Evolutionary conservation across 176 grass and related monocot species (phyloP).

Genomic region (Typha latifolia): DNA sequence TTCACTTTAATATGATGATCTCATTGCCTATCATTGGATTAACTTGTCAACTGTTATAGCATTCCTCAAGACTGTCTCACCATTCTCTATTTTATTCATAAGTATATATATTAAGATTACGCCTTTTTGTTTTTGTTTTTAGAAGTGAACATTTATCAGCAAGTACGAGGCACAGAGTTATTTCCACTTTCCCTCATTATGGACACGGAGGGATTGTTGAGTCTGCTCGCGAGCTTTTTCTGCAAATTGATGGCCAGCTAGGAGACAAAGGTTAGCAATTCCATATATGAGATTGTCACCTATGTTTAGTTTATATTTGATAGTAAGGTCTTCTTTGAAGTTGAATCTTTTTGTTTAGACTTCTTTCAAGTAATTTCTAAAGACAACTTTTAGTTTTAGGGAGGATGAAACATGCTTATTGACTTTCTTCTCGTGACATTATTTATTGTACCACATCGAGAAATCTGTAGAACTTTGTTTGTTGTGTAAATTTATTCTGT

Average conservation of each 20-base stretch:
- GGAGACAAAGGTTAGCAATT: conserved; percentile 32
- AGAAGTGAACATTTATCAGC: conserved; percentile 53
- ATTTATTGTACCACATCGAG: too few relatives aligned
- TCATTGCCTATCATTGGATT: background rate
- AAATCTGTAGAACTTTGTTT: too few relatives aligned
- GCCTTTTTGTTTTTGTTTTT: conserved; percentile 21
- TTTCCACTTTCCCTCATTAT: conserved; percentile 89
- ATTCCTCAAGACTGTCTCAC: background rate
- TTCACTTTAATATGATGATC: background rate
- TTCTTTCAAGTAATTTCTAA: too few relatives aligned
- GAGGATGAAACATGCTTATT: too few relatives aligned
- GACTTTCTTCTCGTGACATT: too few relatives aligned
- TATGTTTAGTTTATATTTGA: background rate
- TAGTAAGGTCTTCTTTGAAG: too few relatives aligned
- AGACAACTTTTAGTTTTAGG: too few relatives aligned
- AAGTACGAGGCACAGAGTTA: conserved; percentile 53
- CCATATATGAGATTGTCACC: background rate
- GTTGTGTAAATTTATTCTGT: too few relatives aligned
- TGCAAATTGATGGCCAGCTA: conserved; percentile 64
- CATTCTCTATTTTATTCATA: background rate
- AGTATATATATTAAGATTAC: conserved; percentile 4
- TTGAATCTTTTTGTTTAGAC: too few relatives aligned
- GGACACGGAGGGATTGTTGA: conserved; percentile 90
- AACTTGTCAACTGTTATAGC: background rate
- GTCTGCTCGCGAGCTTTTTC: conserved; percentile 83